A percentile compares a stretch with the other conserved stretches of the same genome.
phyloP scores from a whole-genome alignment of 2,329 filamentous ascomycete genomes.

The Thielaviopsis euricoi region DNA sequence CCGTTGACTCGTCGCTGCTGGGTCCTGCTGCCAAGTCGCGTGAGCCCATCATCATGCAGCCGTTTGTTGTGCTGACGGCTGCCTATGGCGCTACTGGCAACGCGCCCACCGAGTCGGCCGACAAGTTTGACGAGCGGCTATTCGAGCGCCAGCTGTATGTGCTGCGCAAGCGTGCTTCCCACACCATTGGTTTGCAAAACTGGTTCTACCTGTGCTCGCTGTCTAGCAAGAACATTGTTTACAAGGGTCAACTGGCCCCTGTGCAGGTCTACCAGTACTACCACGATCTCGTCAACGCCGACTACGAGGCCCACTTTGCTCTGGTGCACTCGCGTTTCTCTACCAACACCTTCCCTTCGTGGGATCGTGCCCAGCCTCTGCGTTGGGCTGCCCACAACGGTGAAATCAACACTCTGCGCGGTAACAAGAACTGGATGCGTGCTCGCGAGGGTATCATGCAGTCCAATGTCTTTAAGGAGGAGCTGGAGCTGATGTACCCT shows the following conservation, averaged over 20 bases:
- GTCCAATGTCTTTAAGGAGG: conserved; percentile 81
- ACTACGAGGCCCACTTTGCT: conserved; percentile 94
- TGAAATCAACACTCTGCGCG: conserved; percentile 93
- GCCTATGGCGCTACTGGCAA: conserved; percentile 63
- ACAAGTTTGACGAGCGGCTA: conserved; percentile 62
- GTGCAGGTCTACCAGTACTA: conserved; percentile 97
- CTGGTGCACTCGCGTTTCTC: conserved; percentile 95
- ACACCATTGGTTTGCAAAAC: conserved; percentile 88
- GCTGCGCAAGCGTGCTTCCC: conserved; percentile 84
- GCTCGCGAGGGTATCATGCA: conserved; percentile 89
- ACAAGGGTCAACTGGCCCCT: conserved; percentile 91
- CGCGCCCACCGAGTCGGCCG: conserved; percentile 62
- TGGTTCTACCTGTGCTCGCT: conserved; percentile 98
- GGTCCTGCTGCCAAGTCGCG: conserved; percentile 84
- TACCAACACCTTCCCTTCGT: conserved; percentile 95
- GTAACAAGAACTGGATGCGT: conserved; percentile 99
- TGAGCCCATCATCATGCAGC: conserved; percentile 89
- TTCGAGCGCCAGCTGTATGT: conserved; percentile 93
- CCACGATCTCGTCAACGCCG: conserved; percentile 88
- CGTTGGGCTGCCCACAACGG: conserved; percentile 97
- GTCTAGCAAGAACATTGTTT: conserved; percentile 96
- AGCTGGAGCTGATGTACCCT: conserved; percentile 78
- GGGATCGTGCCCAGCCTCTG: conserved; percentile 91
- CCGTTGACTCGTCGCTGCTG: conserved; percentile 80
- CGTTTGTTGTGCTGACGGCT: conserved; percentile 76